These are phyloP conservation scores for Pythium scleroteichum DNA, from an alignment of 352 stramenopile genomes.

Conservation along the genomic window DNA sequence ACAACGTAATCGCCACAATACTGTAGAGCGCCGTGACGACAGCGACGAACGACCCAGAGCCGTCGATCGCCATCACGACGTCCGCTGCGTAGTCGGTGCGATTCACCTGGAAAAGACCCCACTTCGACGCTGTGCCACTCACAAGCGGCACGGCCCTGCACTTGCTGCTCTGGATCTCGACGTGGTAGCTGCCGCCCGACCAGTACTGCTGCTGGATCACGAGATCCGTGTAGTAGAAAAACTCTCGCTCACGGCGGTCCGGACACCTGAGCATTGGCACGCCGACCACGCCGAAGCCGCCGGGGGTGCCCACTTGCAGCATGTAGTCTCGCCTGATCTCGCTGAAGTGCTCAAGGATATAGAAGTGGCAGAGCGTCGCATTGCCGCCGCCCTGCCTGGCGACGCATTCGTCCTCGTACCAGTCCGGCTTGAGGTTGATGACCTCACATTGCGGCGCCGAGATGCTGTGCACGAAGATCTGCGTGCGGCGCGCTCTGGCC, in stretches of 20 bases:
- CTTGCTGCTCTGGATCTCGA: conserved; percentile 25
- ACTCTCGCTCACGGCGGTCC: conserved; percentile 4
- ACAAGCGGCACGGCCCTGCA: conserved; percentile 13
- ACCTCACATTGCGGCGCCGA: conserved; percentile 29
- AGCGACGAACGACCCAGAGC: neutral
- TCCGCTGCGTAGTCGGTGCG: neutral
- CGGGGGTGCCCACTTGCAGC: conserved; percentile 7
- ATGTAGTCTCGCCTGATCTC: conserved; percentile 2
- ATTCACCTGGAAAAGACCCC: conserved; percentile 14
- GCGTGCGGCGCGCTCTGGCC: conserved; percentile 27
- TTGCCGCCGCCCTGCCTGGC: conserved; percentile 5
- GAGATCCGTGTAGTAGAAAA: conserved; percentile 27
- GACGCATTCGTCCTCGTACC: conserved; percentile 11
- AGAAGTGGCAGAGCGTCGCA: conserved; percentile 14
- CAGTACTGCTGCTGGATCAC: conserved; percentile 24
- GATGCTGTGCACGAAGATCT: conserved; percentile 38
- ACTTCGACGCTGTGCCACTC: conserved; percentile 5
- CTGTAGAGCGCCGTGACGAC: conserved; percentile 12
- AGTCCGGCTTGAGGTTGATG: conserved; percentile 23
- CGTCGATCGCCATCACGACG: conserved; percentile 8
- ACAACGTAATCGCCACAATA: conserved; percentile 14
- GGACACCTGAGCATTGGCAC: conserved; percentile 25
- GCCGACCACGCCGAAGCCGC: conserved; percentile 20
- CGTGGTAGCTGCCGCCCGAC: conserved; percentile 24
- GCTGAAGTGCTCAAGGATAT: conserved; percentile 32